Conservation (phyloP, 2,329 filamentous ascomycete genomes). For the Lasiodiplodia gonubiensis region DNA sequence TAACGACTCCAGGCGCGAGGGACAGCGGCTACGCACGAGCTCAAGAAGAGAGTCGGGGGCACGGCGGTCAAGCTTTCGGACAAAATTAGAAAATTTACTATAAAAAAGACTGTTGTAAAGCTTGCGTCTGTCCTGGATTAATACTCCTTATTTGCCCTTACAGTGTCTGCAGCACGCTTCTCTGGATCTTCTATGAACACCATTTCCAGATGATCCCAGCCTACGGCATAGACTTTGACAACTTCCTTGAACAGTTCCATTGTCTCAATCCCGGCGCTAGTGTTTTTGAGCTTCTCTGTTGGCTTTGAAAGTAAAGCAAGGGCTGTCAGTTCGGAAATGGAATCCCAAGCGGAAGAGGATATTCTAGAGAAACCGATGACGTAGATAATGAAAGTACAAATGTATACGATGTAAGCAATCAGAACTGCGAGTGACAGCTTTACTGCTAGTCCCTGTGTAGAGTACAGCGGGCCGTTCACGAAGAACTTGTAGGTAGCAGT, state of each 20-base stretch:
- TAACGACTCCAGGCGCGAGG: no score
- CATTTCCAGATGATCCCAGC: not conserved
- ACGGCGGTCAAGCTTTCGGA: no score
- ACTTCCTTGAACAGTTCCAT: not conserved
- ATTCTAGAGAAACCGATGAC: not conserved
- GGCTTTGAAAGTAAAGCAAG: constrained; percentile 2
- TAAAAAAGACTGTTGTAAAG: no score
- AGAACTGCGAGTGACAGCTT: not conserved
- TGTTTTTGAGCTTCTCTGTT: not conserved
- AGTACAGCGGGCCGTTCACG: not conserved
- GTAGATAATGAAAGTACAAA: not conserved
- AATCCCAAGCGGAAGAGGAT: constrained; percentile 13
- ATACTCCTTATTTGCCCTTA: not conserved
- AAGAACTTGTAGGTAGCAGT: not conserved
- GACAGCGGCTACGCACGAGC: no score
- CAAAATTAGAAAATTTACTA: no score
- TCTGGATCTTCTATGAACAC: not conserved
- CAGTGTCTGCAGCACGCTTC: not conserved
- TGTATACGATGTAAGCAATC: no score
- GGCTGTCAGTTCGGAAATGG: constrained; percentile 9
- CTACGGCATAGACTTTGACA: not conserved
- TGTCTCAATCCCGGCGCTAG: constrained; percentile 7
- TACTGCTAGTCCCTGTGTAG: not conserved
- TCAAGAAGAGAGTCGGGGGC: no score
- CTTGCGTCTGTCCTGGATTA: not conserved